Conservation (phyloP, 169 alveolate species). For the Babesia bovis region DNA sequence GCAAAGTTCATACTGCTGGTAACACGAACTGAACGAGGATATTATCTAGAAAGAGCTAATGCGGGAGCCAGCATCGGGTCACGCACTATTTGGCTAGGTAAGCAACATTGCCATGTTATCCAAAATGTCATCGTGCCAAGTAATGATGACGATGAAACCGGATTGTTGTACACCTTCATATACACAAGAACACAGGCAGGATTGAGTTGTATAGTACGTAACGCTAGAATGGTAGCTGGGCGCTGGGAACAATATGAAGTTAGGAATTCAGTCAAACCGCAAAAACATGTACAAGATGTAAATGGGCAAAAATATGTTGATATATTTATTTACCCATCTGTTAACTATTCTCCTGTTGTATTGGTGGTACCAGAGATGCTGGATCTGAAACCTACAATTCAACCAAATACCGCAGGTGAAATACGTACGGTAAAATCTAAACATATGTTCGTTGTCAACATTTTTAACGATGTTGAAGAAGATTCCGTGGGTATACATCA, state of each 20-base stretch:
- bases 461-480: neutral
- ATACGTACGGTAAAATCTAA: neutral
- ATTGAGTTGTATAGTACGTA: neutral
- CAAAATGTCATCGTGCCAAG: conserved; percentile 6
- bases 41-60: neutral
- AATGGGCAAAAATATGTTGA: neutral
- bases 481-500: neutral
- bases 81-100: neutral
- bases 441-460: neutral
- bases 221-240: neutral
- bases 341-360: conserved; percentile 8
- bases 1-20: neutral
- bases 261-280: neutral
- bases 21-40: neutral
- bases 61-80: neutral
- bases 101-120: neutral
- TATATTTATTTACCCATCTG: neutral
- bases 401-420: neutral
- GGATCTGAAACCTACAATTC: neutral
- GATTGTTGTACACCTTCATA: neutral
- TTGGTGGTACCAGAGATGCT: neutral
- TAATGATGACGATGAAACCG: neutral
- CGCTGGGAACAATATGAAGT: neutral
- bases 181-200: neutral
- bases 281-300: neutral